These are phyloP conservation scores for Globisporangium parvum DNA, from an alignment of 352 stramenopile species.

Conservation along the genomic window DNA sequence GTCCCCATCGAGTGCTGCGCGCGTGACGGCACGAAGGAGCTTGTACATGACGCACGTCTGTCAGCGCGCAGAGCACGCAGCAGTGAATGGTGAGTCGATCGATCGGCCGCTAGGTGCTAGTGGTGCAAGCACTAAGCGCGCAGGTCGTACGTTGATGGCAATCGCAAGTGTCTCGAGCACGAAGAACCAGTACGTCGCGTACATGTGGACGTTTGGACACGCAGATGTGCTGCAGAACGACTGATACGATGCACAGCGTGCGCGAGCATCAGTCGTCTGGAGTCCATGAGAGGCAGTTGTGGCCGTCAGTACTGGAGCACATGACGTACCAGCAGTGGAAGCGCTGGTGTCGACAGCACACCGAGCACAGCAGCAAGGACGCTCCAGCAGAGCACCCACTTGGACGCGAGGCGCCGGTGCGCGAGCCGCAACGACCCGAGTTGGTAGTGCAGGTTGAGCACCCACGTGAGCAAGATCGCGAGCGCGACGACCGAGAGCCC, in stretches of 20 bases:
- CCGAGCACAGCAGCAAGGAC: slow-evolving; percentile 21
- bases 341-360: slow-evolving; percentile 32
- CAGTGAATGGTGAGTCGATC: background rate
- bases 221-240: slow-evolving; percentile 26
- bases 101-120: too few species aligned
- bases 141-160: slow-evolving; percentile 25
- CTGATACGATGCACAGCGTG: slow-evolving; percentile 10
- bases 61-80: background rate
- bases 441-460: slow-evolving; percentile 44
- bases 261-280: background rate
- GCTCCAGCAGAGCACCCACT: slow-evolving; percentile 6
- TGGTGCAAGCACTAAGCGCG: background rate
- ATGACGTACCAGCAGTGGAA: slow-evolving; percentile 29
- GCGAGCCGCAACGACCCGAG: slow-evolving; percentile 15
- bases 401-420: slow-evolving; percentile 18
- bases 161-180: slow-evolving; percentile 28
- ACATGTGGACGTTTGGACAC: slow-evolving; percentile 21
- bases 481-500: slow-evolving; percentile 31
- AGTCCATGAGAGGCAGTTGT: background rate
- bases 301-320: too few species aligned
- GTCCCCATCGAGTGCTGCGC: background rate
- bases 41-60: slow-evolving; percentile 32
- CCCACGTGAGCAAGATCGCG: slow-evolving; percentile 37
- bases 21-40: slow-evolving; percentile 16
- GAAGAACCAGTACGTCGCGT: slow-evolving; percentile 36